A percentile compares a stretch with the other conserved stretches of the same genome.
Evolutionary conservation across 345 rosid species (phyloP).

Genomic region (Eutrema heterophyllum): DNA sequence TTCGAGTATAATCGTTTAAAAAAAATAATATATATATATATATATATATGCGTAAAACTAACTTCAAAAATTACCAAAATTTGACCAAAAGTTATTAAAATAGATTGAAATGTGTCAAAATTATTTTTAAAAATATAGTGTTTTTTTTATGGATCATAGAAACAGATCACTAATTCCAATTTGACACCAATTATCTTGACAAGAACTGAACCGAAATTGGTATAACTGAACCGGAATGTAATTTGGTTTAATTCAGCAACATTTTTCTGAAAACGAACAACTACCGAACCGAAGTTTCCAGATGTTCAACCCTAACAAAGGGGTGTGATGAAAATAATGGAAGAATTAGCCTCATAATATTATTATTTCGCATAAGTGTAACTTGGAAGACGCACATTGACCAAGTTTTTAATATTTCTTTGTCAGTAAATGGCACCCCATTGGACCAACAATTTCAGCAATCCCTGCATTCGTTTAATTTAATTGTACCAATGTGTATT

Average conservation of each 20-base stretch:
- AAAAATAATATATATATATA: too few relatives aligned
- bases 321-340: constrained; percentile 3
- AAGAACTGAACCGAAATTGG: not conserved
- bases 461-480: constrained; percentile 15
- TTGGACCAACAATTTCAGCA: constrained; percentile 25
- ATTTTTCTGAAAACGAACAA: not conserved
- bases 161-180: not conserved
- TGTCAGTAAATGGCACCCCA: constrained; percentile 17
- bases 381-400: constrained; percentile 13
- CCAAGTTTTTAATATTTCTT: constrained; percentile 7
- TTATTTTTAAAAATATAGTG: too few relatives aligned
- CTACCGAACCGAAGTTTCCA: not conserved
- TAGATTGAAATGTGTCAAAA: too few relatives aligned
- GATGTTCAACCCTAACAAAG: not conserved
- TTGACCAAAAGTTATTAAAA: too few relatives aligned
- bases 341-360: not conserved
- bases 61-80: not conserved
- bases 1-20: not conserved
- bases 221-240: not conserved
- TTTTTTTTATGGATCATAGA: too few relatives aligned
- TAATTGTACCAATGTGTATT: not conserved
- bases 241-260: not conserved
- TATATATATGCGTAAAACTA: too few relatives aligned
- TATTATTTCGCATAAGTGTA: not conserved
- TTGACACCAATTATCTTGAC: not conserved